phyloP scores from a whole-genome alignment of 2,329 filamentous ascomycete genomes.

The Botrytis galanthina region DNA sequence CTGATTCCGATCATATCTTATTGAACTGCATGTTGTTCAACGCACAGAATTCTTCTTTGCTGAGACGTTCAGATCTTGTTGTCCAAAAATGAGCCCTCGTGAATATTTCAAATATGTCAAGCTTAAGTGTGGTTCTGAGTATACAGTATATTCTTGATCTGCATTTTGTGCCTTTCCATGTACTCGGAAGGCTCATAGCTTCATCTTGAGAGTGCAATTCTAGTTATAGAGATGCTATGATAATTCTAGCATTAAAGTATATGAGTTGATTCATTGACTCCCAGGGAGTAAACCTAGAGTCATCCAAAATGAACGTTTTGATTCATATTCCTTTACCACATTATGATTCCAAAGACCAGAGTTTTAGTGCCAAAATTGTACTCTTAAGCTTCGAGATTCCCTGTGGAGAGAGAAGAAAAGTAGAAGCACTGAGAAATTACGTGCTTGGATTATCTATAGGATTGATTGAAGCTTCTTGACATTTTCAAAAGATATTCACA shows the following conservation, averaged over 20 bases:
- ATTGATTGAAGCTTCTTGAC: not conserved
- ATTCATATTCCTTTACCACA: not conserved
- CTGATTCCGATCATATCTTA: rapidly evolving
- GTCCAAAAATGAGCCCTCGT: too few relatives aligned
- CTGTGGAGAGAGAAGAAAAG: not conserved
- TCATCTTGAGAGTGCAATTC: too few relatives aligned
- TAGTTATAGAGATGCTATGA: not conserved
- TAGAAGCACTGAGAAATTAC: not conserved
- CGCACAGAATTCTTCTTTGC: not conserved
- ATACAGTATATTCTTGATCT: not conserved
- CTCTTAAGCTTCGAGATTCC: not conserved
- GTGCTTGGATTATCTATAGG: not conserved
- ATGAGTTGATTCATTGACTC: not conserved
- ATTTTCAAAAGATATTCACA: too few relatives aligned
- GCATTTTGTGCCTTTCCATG: not conserved
- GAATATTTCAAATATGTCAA: not conserved
- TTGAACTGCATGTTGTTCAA: not conserved
- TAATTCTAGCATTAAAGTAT: not conserved
- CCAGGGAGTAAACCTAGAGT: not conserved
- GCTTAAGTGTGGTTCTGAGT: not conserved
- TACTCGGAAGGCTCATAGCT: not conserved
- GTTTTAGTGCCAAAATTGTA: not conserved
- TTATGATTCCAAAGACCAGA: not conserved
- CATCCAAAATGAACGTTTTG: not conserved
- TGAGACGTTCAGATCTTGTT: not conserved